Percentiles rank a stretch among this genome's conserved stretches.
Conservation (phyloP, 2,329 filamentous ascomycete genomes). For the Ascocoryne sarcoides region DNA sequence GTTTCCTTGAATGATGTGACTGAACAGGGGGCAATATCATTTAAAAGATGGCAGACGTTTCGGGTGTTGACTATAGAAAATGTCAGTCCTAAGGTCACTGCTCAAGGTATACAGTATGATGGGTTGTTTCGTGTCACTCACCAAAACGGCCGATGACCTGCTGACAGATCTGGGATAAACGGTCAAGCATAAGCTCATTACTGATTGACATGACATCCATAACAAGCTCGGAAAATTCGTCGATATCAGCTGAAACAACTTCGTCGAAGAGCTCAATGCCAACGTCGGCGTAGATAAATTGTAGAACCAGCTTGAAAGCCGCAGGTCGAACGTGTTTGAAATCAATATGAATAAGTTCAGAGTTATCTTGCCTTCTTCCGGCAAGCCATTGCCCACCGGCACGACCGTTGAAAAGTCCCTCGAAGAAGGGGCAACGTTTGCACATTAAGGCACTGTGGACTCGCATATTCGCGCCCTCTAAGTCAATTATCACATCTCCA, state of each 20-base stretch:
- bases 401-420: slow-evolving; percentile 81
- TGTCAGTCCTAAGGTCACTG: neutral
- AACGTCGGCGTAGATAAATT: slow-evolving; percentile 74
- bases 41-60: slow-evolving; percentile 79
- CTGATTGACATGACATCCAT: slow-evolving; percentile 84
- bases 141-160: slow-evolving; percentile 70
- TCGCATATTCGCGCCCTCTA: slow-evolving; percentile 62
- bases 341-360: slow-evolving; percentile 59
- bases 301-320: slow-evolving; percentile 71
- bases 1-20: slow-evolving; percentile 81
- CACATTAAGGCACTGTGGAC: slow-evolving; percentile 76
- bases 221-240: slow-evolving; percentile 81
- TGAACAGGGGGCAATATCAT: slow-evolving; percentile 75
- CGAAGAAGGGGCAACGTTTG: slow-evolving; percentile 83
- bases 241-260: slow-evolving; percentile 60
- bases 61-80: slow-evolving; percentile 56
- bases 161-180: slow-evolving; percentile 84
- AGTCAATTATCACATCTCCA: slow-evolving; percentile 69
- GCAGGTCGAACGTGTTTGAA: slow-evolving; percentile 68
- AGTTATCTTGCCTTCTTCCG: slow-evolving; percentile 47
- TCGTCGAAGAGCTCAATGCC: slow-evolving; percentile 76
- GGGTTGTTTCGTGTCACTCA: slow-evolving; percentile 35
- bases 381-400: slow-evolving; percentile 79
- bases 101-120: too few relatives aligned
- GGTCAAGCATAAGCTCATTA: slow-evolving; percentile 92